Conservation (phyloP, 2,329 filamentous ascomycete species). For the Nannizziopsis barbatae region DNA sequence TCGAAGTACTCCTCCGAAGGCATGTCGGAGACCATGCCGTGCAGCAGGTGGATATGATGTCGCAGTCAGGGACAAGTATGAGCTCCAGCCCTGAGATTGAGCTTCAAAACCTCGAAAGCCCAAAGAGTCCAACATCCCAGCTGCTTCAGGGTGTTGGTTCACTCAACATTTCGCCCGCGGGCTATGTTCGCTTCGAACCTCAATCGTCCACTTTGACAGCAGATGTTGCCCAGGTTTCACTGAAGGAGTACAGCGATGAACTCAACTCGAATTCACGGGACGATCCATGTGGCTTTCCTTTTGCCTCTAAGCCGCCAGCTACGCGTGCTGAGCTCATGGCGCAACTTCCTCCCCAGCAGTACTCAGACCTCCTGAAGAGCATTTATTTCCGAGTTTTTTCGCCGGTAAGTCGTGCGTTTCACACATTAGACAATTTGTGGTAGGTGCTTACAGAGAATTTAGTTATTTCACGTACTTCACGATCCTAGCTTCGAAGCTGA, state of each 20-base stretch:
- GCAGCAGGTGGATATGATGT: conserved; percentile 2
- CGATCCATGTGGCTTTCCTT: conserved; percentile 27
- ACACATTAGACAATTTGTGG: neutral
- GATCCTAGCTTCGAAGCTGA: conserved; percentile 33
- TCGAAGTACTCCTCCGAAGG: conserved; percentile 28
- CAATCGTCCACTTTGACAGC: conserved; percentile 26
- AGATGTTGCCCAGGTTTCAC: conserved; percentile 20
- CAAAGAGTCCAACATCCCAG: conserved; percentile 17
- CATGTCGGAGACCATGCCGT: conserved; percentile 21
- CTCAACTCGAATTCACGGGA: conserved; percentile 23
- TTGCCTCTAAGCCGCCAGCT: conserved; percentile 20
- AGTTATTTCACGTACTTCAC: conserved; percentile 34
- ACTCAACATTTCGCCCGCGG: conserved; percentile 25
- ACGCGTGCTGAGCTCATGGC: conserved; percentile 25
- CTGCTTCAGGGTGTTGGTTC: conserved; percentile 23
- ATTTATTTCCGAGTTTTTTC: conserved; percentile 32
- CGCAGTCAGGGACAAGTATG: neutral
- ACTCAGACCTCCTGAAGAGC: conserved; percentile 29
- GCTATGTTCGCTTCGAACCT: conserved; percentile 30
- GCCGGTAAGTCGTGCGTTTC: conserved; percentile 22
- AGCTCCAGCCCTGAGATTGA: conserved; percentile 2
- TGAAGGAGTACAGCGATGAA: conserved; percentile 21
- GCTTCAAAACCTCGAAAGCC: neutral
- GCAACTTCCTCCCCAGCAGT: conserved; percentile 26
- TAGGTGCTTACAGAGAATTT: neutral